phyloP scores from a whole-genome alignment of 2,329 filamentous ascomycete species.

The Fusarium sp. region DNA sequence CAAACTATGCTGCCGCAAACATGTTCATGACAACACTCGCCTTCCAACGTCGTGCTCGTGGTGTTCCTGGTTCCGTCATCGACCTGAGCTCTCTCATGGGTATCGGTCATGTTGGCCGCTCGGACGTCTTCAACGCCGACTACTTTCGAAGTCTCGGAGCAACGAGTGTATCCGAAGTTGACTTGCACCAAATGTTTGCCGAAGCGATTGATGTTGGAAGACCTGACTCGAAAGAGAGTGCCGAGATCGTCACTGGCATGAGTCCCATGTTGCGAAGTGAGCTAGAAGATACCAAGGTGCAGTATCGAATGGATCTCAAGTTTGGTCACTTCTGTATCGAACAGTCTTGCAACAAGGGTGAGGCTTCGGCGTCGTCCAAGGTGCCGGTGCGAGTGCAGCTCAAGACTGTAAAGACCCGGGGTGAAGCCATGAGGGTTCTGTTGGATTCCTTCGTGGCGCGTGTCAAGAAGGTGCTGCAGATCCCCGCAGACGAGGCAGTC shows the following conservation, averaged over 20 bases:
- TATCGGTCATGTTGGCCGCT: background rate
- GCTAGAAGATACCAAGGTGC: background rate
- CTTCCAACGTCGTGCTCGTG: background rate
- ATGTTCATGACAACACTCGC: background rate
- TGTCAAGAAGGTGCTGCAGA: background rate
- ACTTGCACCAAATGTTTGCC: slow-evolving; percentile 42
- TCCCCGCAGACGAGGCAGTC: background rate
- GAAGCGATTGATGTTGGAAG: slow-evolving; percentile 33
- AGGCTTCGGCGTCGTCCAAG: background rate
- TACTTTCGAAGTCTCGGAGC: slow-evolving; percentile 11
- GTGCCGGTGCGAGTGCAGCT: background rate
- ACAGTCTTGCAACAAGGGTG: background rate
- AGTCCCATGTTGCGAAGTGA: slow-evolving; percentile 2
- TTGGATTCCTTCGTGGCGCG: background rate
- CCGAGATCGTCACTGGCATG: slow-evolving; percentile 17
- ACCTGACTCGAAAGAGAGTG: slow-evolving; percentile 25
- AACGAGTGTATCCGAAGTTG: slow-evolving; percentile 45
- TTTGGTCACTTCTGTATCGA: slow-evolving; percentile 5
- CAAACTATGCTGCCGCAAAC: background rate
- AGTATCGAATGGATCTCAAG: slow-evolving; percentile 3
- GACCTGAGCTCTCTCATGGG: slow-evolving; percentile 8
- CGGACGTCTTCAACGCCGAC: background rate
- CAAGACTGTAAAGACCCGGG: background rate
- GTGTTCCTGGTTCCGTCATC: slow-evolving; percentile 39
- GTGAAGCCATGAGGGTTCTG: background rate